phyloP scores from a whole-genome alignment of 805 yeast species.

The Myxozyma vanderwaltii region DNA sequence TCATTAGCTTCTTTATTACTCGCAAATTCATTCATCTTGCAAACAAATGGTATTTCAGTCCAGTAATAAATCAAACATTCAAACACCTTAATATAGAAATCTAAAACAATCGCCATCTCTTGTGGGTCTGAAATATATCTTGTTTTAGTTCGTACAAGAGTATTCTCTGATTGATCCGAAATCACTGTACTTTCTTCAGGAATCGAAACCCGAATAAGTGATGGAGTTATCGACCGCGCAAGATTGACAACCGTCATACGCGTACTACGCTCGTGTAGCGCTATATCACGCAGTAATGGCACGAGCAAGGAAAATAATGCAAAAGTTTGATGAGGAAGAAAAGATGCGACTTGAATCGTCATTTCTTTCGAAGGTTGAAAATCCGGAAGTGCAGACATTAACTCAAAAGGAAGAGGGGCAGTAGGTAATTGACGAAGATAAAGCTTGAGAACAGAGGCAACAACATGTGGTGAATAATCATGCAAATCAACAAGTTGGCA shows the following conservation, averaged over 20 bases:
- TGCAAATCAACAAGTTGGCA: slow-evolving; percentile 56
- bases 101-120: slow-evolving; percentile 22
- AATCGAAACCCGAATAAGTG: slow-evolving; percentile 24
- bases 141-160: slow-evolving; percentile 6
- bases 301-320: slow-evolving; percentile 23
- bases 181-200: slow-evolving; percentile 1
- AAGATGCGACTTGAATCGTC: slow-evolving; percentile 15
- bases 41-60: slow-evolving; percentile 21
- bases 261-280: slow-evolving; percentile 23
- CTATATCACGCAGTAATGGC: slow-evolving; percentile 30
- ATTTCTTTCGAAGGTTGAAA: slow-evolving; percentile 36
- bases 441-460: slow-evolving; percentile 50
- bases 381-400: slow-evolving; percentile 22
- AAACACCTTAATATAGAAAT: slow-evolving; percentile 26
- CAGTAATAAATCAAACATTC: slow-evolving; percentile 31
- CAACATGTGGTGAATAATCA: slow-evolving; percentile 59
- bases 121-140: slow-evolving; percentile 23
- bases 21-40: background rate
- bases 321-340: slow-evolving; percentile 29
- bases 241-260: slow-evolving; percentile 26
- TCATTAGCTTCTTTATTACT: background rate
- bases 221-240: slow-evolving; percentile 29
- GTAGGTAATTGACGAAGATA: slow-evolving; percentile 55
- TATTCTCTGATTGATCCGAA: background rate
- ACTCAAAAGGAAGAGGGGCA: slow-evolving; percentile 52